Evolutionary conservation across 1,139 yeast species (phyloP).

Genomic region (Diutina siamensis): DNA sequence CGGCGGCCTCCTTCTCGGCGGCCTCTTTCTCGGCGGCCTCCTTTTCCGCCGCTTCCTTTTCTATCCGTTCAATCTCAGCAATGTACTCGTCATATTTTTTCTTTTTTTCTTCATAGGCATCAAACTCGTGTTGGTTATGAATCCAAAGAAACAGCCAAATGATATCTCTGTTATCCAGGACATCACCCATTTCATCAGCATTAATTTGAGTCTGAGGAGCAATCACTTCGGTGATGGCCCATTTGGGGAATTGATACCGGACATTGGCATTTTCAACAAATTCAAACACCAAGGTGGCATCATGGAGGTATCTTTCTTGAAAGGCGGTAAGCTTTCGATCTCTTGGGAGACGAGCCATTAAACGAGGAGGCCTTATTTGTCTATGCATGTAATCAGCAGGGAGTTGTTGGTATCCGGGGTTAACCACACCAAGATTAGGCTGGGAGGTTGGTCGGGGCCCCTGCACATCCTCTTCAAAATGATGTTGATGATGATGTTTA

Average conservation of each 20-base stretch:
- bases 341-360: slow-evolving; percentile 16
- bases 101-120: slow-evolving; percentile 27
- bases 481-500: too few species aligned
- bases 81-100: slow-evolving; percentile 18
- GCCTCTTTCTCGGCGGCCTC: slow-evolving; percentile 13
- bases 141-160: slow-evolving; percentile 56
- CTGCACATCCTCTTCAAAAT: neutral
- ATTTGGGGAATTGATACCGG: slow-evolving; percentile 64
- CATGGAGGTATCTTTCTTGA: slow-evolving; percentile 55
- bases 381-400: neutral
- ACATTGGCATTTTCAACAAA: slow-evolving; percentile 70
- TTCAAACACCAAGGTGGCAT: slow-evolving; percentile 75
- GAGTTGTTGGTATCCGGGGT: neutral
- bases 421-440: neutral
- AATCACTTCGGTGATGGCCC: slow-evolving; percentile 59
- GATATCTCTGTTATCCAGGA: slow-evolving; percentile 31
- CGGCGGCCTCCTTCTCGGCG: slow-evolving; percentile 15
- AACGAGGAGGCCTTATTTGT: neutral
- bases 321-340: slow-evolving; percentile 58
- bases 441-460: neutral
- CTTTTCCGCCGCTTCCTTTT: slow-evolving; percentile 13
- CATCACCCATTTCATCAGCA: slow-evolving; percentile 15
- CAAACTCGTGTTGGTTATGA: slow-evolving; percentile 40
- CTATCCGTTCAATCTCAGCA: slow-evolving; percentile 9
- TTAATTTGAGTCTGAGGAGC: slow-evolving; percentile 12